A percentile compares a stretch with the other conserved stretches of the same genome.
These are phyloP conservation scores for Pseudomonodictys pantanalensis DNA, from an alignment of 495 filamentous ascomycete species.

Conservation along the genomic window DNA sequence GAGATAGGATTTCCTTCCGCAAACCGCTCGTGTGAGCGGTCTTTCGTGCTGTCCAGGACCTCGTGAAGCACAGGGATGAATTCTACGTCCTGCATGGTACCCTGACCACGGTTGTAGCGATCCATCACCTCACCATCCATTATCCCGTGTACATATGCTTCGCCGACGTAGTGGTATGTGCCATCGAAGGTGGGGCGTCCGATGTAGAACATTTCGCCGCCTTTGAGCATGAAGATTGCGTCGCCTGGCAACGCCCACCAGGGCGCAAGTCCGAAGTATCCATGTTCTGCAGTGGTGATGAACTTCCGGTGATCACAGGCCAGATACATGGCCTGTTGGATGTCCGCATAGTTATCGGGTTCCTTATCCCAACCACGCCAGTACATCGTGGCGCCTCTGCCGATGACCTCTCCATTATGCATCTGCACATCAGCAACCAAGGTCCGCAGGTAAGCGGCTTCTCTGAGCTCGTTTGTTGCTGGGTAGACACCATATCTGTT, in stretches of 20 bases:
- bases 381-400: not conserved
- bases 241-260: not conserved
- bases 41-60: not conserved
- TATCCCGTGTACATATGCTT: constrained; percentile 2
- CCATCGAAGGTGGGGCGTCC: not conserved
- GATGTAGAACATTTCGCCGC: constrained; percentile 1
- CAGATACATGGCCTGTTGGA: too few species aligned
- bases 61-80: too few species aligned
- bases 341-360: not conserved
- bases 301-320: too few species aligned
- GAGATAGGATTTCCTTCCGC: too few species aligned
- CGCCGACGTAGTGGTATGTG: not conserved
- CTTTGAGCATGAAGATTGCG: not conserved
- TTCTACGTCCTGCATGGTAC: not conserved
- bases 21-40: too few species aligned
- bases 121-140: not conserved
- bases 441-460: not conserved
- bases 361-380: not conserved
- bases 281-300: too few species aligned
- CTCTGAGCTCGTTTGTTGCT: not conserved
- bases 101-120: not conserved
- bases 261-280: not conserved
- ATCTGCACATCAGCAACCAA: not conserved
- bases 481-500: not conserved
- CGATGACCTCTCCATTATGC: not conserved